Percentiles rank a stretch among this genome's conserved stretches.
These are phyloP conservation scores for Xylariaceae sp. DNA, from an alignment of 2,329 filamentous ascomycete species.

Conservation along the genomic window DNA sequence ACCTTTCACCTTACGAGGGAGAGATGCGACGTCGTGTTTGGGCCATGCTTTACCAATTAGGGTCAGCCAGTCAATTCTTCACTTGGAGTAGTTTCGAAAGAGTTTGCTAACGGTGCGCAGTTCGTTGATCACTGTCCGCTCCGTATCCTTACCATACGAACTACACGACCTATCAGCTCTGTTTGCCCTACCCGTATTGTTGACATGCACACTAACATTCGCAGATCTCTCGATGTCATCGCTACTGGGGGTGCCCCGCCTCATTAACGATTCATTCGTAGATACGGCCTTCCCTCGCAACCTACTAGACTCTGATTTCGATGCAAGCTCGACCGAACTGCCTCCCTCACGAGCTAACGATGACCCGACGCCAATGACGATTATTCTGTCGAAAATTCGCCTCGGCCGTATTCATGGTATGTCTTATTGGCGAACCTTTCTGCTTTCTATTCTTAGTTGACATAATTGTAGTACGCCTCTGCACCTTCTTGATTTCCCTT, in stretches of 20 bases:
- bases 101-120: too few species aligned
- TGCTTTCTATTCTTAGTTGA: too few species aligned
- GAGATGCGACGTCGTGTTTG: slow-evolving; percentile 45
- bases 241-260: slow-evolving; percentile 42
- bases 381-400: slow-evolving; percentile 22
- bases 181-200: neutral
- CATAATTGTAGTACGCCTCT: too few species aligned
- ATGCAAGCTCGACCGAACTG: slow-evolving; percentile 31
- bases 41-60: slow-evolving; percentile 37
- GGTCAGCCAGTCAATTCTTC: slow-evolving; percentile 5
- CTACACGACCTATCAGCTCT: neutral
- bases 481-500: too few species aligned
- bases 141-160: neutral
- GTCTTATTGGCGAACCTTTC: too few species aligned
- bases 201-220: slow-evolving; percentile 1
- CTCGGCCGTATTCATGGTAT: slow-evolving; percentile 15
- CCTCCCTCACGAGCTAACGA: slow-evolving; percentile 34
- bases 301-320: slow-evolving; percentile 41
- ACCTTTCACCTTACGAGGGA: slow-evolving; percentile 39
- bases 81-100: slow-evolving; percentile 4
- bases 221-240: slow-evolving; percentile 38
- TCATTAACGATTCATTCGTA: slow-evolving; percentile 35
- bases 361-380: slow-evolving; percentile 26
- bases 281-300: slow-evolving; percentile 42
- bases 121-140: neutral